Evolutionary conservation across 371 early-diverging fungal species (phyloP), one percentile per base, ranked within the genome.

Genomic region (Apophysomyces elegans): DNA sequence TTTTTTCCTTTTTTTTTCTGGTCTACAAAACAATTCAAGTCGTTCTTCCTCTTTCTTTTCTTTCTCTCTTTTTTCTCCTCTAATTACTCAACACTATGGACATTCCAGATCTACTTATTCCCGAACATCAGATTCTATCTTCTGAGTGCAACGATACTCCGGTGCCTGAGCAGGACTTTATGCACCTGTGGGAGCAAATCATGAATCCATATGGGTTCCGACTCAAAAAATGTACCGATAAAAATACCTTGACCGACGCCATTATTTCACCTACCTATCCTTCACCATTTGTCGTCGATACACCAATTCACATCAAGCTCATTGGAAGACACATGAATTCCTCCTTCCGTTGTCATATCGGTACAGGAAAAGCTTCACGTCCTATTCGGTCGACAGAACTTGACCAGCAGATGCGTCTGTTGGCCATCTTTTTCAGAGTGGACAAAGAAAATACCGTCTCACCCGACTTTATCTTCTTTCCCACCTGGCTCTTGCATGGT

Each of bases 391-490:
- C 79, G 1, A 58, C 44, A 5, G 79, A 78, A 43, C 36, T 81
- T 1, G 61, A 63, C 47, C 67, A 59, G 21, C 77, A 81, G 26
- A 81, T 81, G 81, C 68, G 75, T 7, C 39, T 81, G 16, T 38
- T 81, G 16, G 77, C 69, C 6, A 75, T 81, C 3, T 81, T 81
- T 32, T 81, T 78, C 38, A 63, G 74, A 11, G 65, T 70, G 16
- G 68, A 68, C 41, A 59, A 67, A 3, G 76, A 70, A n/a, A 71
- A 67, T 37, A 69, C 70, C 6, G 66, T 81, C 0, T 70, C 79
- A 1, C 74, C 81, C 0, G 75, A 81, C 21, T 81, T 81, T 32
- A 75, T 81, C 57, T 77, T 78, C 50, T 81, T 81, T 37, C 81
- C 81, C 5, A 76, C 79, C 1, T 81, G 81, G 81, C 38, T 81